These are phyloP conservation scores for Clavispora vitiphila DNA, from an alignment of 805 yeast species.

Conservation along the genomic window DNA sequence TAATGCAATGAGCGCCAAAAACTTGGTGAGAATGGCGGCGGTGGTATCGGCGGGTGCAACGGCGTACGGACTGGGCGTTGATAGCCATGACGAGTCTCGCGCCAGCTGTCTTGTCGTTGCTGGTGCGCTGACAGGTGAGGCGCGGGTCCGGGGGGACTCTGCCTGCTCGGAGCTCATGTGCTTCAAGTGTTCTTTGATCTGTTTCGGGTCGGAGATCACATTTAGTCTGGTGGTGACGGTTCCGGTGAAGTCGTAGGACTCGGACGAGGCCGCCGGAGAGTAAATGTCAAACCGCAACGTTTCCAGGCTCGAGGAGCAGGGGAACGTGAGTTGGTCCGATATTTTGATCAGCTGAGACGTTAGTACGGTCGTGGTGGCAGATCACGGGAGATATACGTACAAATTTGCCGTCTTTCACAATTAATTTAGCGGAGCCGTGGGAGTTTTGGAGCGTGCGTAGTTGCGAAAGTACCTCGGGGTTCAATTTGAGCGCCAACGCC, in stretches of 20 bases:
- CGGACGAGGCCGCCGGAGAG: constrained; percentile 9
- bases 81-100: not conserved
- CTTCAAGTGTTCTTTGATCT: constrained; percentile 18
- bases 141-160: not conserved
- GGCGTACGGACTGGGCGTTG: constrained; percentile 10
- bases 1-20: constrained; percentile 13
- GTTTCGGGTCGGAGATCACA: constrained; percentile 27
- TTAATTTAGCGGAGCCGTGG: constrained; percentile 22
- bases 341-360: constrained; percentile 25
- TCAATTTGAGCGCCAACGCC: constrained; percentile 27
- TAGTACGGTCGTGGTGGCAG: constrained; percentile 11
- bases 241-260: constrained; percentile 22
- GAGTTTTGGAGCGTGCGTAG: constrained; percentile 17
- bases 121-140: not conserved
- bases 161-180: not conserved
- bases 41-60: constrained; percentile 7
- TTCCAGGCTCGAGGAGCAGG: constrained; percentile 31
- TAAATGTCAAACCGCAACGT: constrained; percentile 34
- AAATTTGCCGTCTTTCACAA: constrained; percentile 33
- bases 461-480: constrained; percentile 22
- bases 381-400: constrained; percentile 18
- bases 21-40: constrained; percentile 6
- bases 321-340: constrained; percentile 22
- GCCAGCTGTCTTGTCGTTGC: not conserved
- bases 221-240: constrained; percentile 26